Evolutionary conservation across 2,329 filamentous ascomycete genomes (phyloP), one percentile per base, ranked within the genome.

Genomic region (Thermothelomyces thermophilus): DNA sequence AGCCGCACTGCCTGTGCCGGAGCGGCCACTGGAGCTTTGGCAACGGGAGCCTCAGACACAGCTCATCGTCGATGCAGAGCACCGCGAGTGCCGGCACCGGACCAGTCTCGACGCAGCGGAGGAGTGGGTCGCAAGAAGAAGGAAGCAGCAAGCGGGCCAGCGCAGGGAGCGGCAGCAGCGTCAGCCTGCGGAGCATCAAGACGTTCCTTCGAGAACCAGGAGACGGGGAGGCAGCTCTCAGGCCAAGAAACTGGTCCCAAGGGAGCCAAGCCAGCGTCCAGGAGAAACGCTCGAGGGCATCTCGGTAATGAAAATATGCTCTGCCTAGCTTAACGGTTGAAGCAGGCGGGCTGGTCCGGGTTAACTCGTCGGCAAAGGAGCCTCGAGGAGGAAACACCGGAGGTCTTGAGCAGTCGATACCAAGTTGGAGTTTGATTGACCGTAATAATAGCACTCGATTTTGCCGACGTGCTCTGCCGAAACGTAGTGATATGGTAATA

Each of bases 1-100:
- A 77, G 60, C 75, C 75, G 44, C 76, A 79, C 57, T 80, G 76
- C 60, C 72, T 76, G n/a, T 72, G 76, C 49, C 68, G 72, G 52
- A 76, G 76, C 52, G 65, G 63, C 57, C 58, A 11, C 60, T 61
- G 24, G 51, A 58, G 55, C 7, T 53, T 53, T 34, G 54, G 51
- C 10, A 49, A 54, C 22, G 55, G 52, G 5, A 55, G 57, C 41
- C 56, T 55, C 35, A 56, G 62, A 47, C 41, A 63, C 46, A 54
- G 55, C 20, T 52, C 58, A 17, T 46, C 56, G 17, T 16, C 49
- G 8, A 43, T 52, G 33, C 47, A 45, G 19, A 52, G 52, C 20
- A 48, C 48, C 17, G 44, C 41, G 24, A 52, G 48, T 42, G 41
- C 48, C 24, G 60, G 61, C 10, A 52, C 52, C n/a, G 63, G 64